Evolutionary conservation across 805 yeast species (phyloP).

Genomic region (Wickerhamomyces subpelliculosus): DNA sequence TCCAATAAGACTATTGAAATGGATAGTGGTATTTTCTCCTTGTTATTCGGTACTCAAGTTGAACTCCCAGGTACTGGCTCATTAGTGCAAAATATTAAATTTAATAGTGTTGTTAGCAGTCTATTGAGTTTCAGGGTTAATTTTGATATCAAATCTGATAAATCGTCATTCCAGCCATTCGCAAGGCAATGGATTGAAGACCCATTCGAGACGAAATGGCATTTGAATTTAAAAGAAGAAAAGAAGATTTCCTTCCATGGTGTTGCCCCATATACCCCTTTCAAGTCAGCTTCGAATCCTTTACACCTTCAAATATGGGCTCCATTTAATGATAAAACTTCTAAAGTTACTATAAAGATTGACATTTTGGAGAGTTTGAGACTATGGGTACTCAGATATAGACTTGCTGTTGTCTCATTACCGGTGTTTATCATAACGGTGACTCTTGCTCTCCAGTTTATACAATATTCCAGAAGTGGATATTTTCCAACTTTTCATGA

Average conservation of each 20-base stretch:
- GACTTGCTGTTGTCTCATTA: constrained; percentile 66
- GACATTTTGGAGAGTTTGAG: constrained; percentile 58
- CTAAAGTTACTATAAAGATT: constrained; percentile 27
- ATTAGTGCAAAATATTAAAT: constrained; percentile 38
- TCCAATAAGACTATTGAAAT: neutral
- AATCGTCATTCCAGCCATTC: constrained; percentile 45
- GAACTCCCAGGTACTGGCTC: constrained; percentile 38
- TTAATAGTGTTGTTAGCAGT: constrained; percentile 56
- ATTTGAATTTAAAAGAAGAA: constrained; percentile 39
- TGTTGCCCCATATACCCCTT: constrained; percentile 66
- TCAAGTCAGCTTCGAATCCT: constrained; percentile 16
- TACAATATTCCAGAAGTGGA: constrained; percentile 30
- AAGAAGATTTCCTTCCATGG: constrained; percentile 47
- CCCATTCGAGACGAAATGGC: constrained; percentile 79
- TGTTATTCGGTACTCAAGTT: constrained; percentile 20
- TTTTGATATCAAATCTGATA: constrained; percentile 9
- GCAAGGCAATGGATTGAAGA: constrained; percentile 59
- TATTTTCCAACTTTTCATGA: constrained; percentile 38
- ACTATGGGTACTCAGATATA: constrained; percentile 64
- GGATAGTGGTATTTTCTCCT: neutral
- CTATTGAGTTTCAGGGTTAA: constrained; percentile 44
- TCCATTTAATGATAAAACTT: constrained; percentile 10
- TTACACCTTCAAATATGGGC: constrained; percentile 44
- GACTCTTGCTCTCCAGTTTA: constrained; percentile 50
- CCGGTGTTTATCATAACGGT: constrained; percentile 55